Percentiles rank a stretch among this genome's conserved stretches.
These are phyloP conservation scores for Wickerhamiella siamensis DNA, from an alignment of 805 yeast species.

Conservation along the genomic window DNA sequence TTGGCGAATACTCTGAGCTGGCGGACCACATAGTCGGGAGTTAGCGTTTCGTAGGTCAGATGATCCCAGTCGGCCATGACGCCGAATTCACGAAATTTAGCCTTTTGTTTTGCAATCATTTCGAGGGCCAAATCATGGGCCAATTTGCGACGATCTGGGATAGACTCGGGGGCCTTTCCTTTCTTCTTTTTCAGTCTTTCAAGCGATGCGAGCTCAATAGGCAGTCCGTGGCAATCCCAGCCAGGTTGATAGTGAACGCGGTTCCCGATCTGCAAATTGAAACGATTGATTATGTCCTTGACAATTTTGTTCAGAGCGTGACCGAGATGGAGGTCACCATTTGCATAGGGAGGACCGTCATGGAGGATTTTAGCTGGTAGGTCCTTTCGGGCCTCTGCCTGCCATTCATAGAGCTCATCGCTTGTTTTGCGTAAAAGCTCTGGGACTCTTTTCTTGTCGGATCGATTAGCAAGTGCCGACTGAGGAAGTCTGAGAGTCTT, in stretches of 20 bases:
- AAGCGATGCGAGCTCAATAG: slow-evolving; percentile 81
- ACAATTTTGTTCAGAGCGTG: slow-evolving; percentile 83
- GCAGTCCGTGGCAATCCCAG: slow-evolving; percentile 98
- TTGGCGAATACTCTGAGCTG: slow-evolving; percentile 59
- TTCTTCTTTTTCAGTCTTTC: slow-evolving; percentile 28
- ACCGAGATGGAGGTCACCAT: slow-evolving; percentile 83
- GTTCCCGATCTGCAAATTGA: slow-evolving; percentile 46
- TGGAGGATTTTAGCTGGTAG: slow-evolving; percentile 46
- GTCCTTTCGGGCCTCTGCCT: slow-evolving; percentile 22
- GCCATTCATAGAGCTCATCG: slow-evolving; percentile 52
- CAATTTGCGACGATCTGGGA: slow-evolving; percentile 42
- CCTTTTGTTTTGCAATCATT: slow-evolving; percentile 49
- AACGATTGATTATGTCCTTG: slow-evolving; percentile 74
- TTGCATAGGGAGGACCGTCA: slow-evolving; percentile 98
- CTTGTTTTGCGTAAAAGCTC: slow-evolving; percentile 40
- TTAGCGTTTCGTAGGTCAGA: slow-evolving; percentile 48
- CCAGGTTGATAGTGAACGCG: slow-evolving; percentile 72
- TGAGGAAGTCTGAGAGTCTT: slow-evolving; percentile 48
- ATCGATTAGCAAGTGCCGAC: slow-evolving; percentile 52
- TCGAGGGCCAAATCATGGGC: slow-evolving; percentile 57
- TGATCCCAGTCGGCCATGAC: slow-evolving; percentile 76
- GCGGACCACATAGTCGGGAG: slow-evolving; percentile 52
- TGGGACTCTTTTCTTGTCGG: slow-evolving; percentile 32
- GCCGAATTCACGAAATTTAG: slow-evolving; percentile 53
- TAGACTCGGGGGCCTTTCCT: slow-evolving; percentile 20